Base-by-base conservation (phyloP, 768 basidiomycete species). In the Hygrophoropsis aurantiaca region DNA sequence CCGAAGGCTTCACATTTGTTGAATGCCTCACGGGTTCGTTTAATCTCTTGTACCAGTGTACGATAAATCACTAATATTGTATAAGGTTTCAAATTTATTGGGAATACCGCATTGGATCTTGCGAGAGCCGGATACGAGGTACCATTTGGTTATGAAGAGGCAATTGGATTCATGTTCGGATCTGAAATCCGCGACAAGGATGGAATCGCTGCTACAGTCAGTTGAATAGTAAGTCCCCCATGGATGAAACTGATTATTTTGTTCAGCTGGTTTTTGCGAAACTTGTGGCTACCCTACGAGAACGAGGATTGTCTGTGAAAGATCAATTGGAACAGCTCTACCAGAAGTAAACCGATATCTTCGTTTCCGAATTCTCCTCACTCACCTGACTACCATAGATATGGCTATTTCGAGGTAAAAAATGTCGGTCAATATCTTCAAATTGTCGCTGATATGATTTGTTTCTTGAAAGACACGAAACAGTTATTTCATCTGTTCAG, bases 81-180 rank as follows among this genome's bases (percentile, higher is more conserved):
- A n/a, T n/a, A 56, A 84, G 91, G 92, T 2, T 94, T 94, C 68
- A 94, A 94, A 66, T 92, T 80, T 59, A 91, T 94, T 41, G 92
- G 92, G 7, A 94, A 94, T 58, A 84, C 82, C 8, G 88, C 85
- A 3, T 66, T 90, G 27, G 68, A 73, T 41, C 75, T 93, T 13
- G 82, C 77, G 11, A 60, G 68, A 35, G 67, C 81, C 32, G 91
- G 90, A 2, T 89, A 78, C 57, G 78, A 84, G 34, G 84, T 86
- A 9, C 80, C 78, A 0, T 93, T 94, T 57, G 90, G 85, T 9
- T 94, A 94, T 58, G 92, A 94, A 59, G 92, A 94, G 66, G 92
- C 93, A 1, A 93, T 94, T 45, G 92, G 92, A 3, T 94, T 80
- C 60, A 93, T 93, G 90, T 83, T 91, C 63, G 88, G 89, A 21